Conservation (phyloP, 345 rosid genomes). For the Luvunga scandens region DNA sequence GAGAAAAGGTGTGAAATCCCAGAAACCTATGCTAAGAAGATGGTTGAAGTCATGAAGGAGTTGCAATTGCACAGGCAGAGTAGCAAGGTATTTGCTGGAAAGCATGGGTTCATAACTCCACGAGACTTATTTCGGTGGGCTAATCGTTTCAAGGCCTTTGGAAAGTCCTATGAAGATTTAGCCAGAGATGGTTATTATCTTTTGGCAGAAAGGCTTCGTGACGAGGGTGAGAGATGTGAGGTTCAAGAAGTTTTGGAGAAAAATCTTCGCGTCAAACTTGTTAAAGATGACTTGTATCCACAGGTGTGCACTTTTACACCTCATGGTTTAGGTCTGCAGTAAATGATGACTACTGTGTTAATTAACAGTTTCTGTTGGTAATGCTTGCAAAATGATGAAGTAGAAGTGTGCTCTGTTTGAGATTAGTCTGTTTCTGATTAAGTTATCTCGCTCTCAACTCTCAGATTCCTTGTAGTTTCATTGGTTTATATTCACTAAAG, state of each 20-base stretch:
- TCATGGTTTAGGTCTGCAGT: neutral
- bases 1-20: conserved; percentile 67
- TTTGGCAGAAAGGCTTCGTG: conserved; percentile 91
- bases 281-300: conserved; percentile 61
- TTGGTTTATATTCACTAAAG: neutral
- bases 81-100: conserved; percentile 97
- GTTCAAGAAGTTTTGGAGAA: conserved; percentile 78
- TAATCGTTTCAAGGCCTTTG: conserved; percentile 64
- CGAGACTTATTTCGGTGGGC: conserved; percentile 99
- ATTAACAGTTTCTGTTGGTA: neutral
- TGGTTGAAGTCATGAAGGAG: conserved; percentile 94
- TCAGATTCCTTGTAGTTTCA: neutral
- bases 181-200: conserved; percentile 92
- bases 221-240: conserved; percentile 68
- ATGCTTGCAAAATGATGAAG: neutral
- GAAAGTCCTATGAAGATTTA: conserved; percentile 70
- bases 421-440: neutral
- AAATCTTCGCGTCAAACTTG: conserved; percentile 60
- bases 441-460: neutral
- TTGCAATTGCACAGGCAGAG: conserved; percentile 85
- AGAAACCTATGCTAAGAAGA: conserved; percentile 65
- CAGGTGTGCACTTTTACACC: conserved; percentile 37
- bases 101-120: conserved; percentile 97
- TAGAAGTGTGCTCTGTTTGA: neutral
- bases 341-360: neutral